phyloP scores from a whole-genome alignment of 192 early-diverging fungal genomes.

The Backusella psychrophila region DNA sequence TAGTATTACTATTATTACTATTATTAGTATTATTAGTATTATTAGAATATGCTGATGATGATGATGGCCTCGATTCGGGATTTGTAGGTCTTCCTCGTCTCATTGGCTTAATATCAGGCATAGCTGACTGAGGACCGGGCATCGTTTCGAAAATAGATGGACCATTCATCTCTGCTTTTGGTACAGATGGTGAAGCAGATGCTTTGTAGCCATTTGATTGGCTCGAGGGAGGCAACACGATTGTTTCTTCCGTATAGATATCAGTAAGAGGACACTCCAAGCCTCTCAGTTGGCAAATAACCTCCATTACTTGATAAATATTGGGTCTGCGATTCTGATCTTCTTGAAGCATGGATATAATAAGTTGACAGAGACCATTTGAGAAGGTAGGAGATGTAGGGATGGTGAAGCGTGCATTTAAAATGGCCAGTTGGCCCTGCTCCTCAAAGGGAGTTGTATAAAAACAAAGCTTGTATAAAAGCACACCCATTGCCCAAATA shows the following conservation, averaged over 20 bases:
- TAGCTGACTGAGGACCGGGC: conserved; percentile 30
- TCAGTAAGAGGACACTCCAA: conserved; percentile 63
- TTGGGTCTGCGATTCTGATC: conserved; percentile 74
- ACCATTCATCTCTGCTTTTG: conserved; percentile 27
- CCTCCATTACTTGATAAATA: conserved; percentile 76
- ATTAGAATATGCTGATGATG: neutral
- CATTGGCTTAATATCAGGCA: conserved; percentile 76
- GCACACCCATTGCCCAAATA: conserved; percentile 80
- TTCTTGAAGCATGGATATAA: conserved; percentile 73
- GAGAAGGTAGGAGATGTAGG: conserved; percentile 72
- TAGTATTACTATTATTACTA: neutral
- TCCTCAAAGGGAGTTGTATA: conserved; percentile 96
- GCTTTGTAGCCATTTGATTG: conserved; percentile 32
- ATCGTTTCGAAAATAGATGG: conserved; percentile 27
- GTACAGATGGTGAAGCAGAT: neutral
- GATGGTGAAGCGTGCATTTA: conserved; percentile 83
- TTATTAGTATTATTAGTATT: neutral
- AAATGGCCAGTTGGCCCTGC: conserved; percentile 78
- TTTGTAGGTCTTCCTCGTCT: conserved; percentile 83
- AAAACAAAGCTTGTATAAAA: conserved; percentile 97
- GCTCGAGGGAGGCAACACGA: neutral
- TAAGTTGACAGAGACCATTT: conserved; percentile 49
- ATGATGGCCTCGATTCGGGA: conserved; percentile 9
- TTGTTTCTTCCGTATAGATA: conserved; percentile 7
- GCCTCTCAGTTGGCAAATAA: conserved; percentile 60